phyloP scores from a whole-genome alignment of 805 yeast species.

The Schizosaccharomyces osmophilus region DNA sequence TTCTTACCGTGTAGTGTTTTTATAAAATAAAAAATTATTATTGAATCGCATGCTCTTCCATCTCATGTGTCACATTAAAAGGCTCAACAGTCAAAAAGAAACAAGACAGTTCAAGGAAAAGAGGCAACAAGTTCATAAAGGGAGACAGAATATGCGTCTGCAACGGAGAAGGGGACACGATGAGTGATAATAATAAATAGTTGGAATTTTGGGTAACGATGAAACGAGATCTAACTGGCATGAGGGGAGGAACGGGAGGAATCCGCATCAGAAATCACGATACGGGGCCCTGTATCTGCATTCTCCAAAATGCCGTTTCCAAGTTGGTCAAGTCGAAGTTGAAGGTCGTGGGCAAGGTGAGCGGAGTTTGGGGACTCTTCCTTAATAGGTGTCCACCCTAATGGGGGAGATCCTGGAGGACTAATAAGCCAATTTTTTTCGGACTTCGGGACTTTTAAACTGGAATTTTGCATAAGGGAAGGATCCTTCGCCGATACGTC shows the following conservation, averaged over 20 bases:
- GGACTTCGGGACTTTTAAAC: conserved; percentile 6
- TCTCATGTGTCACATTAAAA: no score
- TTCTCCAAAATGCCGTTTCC: not conserved
- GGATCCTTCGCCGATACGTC: not conserved
- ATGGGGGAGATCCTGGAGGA: conserved; percentile 13
- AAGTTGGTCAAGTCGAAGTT: not conserved
- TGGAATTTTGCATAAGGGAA: no score
- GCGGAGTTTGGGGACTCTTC: conserved; percentile 10
- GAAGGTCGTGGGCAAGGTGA: not conserved
- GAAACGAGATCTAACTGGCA: not conserved
- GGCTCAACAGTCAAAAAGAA: no score
- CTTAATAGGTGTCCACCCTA: conserved; percentile 8
- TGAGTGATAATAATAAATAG: no score
- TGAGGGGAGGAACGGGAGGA: not conserved
- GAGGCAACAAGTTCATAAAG: no score
- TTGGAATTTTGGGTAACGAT: no score
- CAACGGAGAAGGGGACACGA: no score
- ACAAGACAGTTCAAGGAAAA: no score
- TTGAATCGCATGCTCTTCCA: no score
- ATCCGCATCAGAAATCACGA: not conserved
- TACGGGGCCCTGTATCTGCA: not conserved
- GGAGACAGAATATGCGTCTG: no score
- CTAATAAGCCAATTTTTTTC: conserved; percentile 10
- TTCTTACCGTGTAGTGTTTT: no score
- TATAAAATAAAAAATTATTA: no score